Evolutionary conservation across 306 rosid genomes (phyloP).

Genomic region (Argentina anserina): DNA sequence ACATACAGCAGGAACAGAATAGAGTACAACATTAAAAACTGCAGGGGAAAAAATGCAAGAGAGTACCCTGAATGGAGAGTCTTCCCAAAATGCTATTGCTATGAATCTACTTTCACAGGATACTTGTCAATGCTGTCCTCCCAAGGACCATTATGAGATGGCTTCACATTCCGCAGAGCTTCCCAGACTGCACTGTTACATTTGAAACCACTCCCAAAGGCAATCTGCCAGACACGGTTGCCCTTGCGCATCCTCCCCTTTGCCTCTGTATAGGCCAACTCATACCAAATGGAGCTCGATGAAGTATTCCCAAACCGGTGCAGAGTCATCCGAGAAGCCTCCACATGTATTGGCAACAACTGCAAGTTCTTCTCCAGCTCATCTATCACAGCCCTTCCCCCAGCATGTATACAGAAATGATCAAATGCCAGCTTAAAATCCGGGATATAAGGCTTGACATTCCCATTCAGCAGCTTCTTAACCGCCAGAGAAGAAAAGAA

Average conservation of each 20-base stretch:
- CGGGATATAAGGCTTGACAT: constrained; percentile 65
- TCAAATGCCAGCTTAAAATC: constrained; percentile 76
- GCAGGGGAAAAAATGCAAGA: background rate
- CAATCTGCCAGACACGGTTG: constrained; percentile 77
- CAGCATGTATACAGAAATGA: constrained; percentile 81
- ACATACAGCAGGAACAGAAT: constrained; percentile 14
- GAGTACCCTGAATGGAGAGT: constrained; percentile 31
- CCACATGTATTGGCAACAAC: constrained; percentile 57
- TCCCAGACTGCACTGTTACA: constrained; percentile 83
- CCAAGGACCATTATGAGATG: constrained; percentile 70
- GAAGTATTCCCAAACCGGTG: constrained; percentile 83
- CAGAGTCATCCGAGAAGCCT: constrained; percentile 81
- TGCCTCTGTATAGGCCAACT: constrained; percentile 66
- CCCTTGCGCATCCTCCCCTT: constrained; percentile 66
- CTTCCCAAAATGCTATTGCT: constrained; percentile 24
- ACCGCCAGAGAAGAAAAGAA: constrained; percentile 54
- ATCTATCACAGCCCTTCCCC: constrained; percentile 79
- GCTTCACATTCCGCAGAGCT: constrained; percentile 57
- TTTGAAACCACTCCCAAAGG: constrained; percentile 82
- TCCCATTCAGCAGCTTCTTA: constrained; percentile 46
- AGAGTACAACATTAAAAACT: constrained; percentile 22
- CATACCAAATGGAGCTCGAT: constrained; percentile 84
- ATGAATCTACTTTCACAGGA: constrained; percentile 54
- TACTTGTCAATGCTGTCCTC: constrained; percentile 62
- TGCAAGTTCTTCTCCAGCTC: constrained; percentile 77